Conservation (phyloP, 768 basidiomycete genomes). For the Psilocybe sp. region DNA sequence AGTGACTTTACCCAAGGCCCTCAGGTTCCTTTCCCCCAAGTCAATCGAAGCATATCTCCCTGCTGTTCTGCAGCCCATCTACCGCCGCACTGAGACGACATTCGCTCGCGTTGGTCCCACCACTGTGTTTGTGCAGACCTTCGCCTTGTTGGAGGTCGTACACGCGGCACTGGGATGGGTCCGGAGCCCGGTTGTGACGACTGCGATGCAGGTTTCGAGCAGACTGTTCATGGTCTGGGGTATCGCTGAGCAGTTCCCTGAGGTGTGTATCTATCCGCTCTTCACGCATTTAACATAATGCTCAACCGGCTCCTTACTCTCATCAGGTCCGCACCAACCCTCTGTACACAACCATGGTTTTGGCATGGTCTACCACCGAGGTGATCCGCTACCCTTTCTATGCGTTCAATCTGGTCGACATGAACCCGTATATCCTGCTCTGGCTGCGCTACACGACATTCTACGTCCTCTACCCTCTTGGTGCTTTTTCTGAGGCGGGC, state of each 20-base stretch:
- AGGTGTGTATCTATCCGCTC: constrained; percentile 38
- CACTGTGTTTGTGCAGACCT: constrained; percentile 77
- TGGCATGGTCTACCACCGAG: constrained; percentile 92
- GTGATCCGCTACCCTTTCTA: constrained; percentile 92
- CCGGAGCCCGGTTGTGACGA: constrained; percentile 70
- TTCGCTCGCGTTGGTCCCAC: constrained; percentile 58
- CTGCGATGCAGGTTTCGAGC: constrained; percentile 75
- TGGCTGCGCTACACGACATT: constrained; percentile 91
- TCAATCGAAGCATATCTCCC: constrained; percentile 38
- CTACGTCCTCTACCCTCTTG: constrained; percentile 90
- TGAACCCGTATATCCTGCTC: constrained; percentile 49
- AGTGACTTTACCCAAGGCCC: constrained; percentile 32
- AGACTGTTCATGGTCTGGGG: constrained; percentile 86
- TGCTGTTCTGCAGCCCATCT: constrained; percentile 35
- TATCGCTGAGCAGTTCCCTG: constrained; percentile 60
- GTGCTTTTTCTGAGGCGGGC: constrained; percentile 88
- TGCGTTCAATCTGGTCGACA: constrained; percentile 58
- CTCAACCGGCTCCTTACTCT: neutral
- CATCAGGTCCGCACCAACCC: constrained; percentile 66
- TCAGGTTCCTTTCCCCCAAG: constrained; percentile 17
- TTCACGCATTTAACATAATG: neutral
- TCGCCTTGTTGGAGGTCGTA: constrained; percentile 79
- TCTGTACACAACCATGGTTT: constrained; percentile 84
- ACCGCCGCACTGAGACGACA: constrained; percentile 52
- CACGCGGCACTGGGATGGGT: constrained; percentile 83